Percentiles rank a stretch among this genome's conserved stretches.
These are phyloP conservation scores for Penicillium daleae DNA, from an alignment of 495 filamentous ascomycete species.

Conservation along the genomic window DNA sequence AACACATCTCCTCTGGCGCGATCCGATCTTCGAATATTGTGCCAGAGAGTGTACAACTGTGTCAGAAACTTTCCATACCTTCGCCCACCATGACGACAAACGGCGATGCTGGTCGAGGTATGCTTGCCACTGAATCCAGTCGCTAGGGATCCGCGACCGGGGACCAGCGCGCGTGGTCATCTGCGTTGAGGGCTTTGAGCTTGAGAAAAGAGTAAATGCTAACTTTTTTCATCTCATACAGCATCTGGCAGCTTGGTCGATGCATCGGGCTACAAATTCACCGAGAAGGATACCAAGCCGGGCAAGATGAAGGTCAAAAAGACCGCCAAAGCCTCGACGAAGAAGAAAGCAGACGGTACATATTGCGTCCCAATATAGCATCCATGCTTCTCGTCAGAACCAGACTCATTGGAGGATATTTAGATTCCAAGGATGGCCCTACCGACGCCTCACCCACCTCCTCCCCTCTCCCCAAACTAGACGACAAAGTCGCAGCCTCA, in stretches of 20 bases:
- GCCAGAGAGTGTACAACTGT: constrained; percentile 13
- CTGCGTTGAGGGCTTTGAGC: neutral
- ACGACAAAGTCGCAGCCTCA: constrained; percentile 66
- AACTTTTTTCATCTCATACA: constrained; percentile 17
- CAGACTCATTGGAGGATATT: neutral
- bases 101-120: constrained; percentile 44
- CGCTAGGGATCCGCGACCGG: constrained; percentile 13
- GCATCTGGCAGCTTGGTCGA: constrained; percentile 51
- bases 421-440: constrained; percentile 36
- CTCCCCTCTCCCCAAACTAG: constrained; percentile 71
- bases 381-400: neutral
- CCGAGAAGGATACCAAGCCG: constrained; percentile 65
- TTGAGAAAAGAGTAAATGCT: constrained; percentile 13
- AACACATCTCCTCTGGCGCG: constrained; percentile 10
- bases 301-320: constrained; percentile 74
- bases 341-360: constrained; percentile 56
- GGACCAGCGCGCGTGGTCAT: constrained; percentile 9
- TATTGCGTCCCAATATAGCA: neutral
- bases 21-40: constrained; percentile 3
- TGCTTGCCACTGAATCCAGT: constrained; percentile 14
- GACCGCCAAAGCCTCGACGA: constrained; percentile 56
- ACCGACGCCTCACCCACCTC: constrained; percentile 44
- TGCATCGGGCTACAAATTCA: constrained; percentile 52
- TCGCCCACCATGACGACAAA: constrained; percentile 44
- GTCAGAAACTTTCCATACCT: constrained; percentile 3